Percentiles rank a stretch among this genome's conserved stretches.
Evolutionary conservation across 495 filamentous ascomycete species (phyloP).

Genomic region (Penicillium antarcticum): DNA sequence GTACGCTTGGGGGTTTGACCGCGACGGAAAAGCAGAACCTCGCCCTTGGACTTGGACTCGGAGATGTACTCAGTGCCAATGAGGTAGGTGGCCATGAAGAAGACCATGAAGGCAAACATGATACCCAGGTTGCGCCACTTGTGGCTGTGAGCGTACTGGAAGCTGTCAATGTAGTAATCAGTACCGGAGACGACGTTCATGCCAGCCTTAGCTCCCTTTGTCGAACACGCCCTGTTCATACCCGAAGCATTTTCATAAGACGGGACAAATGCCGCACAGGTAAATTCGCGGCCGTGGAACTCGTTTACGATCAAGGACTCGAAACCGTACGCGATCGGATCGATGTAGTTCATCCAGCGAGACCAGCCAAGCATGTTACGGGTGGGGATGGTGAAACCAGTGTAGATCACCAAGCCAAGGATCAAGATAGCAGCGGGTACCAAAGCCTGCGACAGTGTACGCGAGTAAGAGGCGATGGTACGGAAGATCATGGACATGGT

Average conservation of each 20-base stretch:
- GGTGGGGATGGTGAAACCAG: constrained; percentile 51
- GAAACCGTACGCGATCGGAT: constrained; percentile 50
- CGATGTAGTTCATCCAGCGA: constrained; percentile 51
- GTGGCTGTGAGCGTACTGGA: constrained; percentile 53
- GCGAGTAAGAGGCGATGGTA: constrained; percentile 48
- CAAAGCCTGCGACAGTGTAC: constrained; percentile 51
- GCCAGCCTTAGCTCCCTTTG: constrained; percentile 54
- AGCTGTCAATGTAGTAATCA: constrained; percentile 52
- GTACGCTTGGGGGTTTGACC: constrained; percentile 29
- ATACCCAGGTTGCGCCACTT: constrained; percentile 73
- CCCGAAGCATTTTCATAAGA: constrained; percentile 27
- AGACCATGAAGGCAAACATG: constrained; percentile 61
- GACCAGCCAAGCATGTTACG: constrained; percentile 54
- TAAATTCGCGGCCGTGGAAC: constrained; percentile 51
- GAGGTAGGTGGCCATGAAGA: constrained; percentile 54
- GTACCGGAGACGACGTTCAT: constrained; percentile 42
- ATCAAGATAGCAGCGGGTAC: constrained; percentile 50
- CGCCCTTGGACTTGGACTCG: constrained; percentile 48
- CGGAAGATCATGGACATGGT: constrained; percentile 60
- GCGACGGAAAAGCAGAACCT: constrained; percentile 52
- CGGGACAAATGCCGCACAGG: constrained; percentile 34
- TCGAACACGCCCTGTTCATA: constrained; percentile 42
- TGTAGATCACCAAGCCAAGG: constrained; percentile 51
- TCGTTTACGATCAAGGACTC: constrained; percentile 56
- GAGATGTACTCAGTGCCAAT: constrained; percentile 46